phyloP scores from a whole-genome alignment of 148 eudicot species.

The Pharnaceum exiguum region DNA sequence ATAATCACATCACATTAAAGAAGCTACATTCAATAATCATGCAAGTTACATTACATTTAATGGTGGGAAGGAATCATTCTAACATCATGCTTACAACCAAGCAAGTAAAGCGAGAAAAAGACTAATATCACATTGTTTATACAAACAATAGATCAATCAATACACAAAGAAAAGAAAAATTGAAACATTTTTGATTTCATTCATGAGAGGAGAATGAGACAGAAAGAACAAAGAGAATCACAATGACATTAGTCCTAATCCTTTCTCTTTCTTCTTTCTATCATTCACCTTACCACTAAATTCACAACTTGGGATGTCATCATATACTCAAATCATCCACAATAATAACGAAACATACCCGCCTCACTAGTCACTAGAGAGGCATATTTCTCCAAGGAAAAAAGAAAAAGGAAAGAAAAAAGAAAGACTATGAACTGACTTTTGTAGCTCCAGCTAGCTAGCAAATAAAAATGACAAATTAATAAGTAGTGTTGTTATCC shows the following conservation, averaged over 20 bases:
- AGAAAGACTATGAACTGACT: too few relatives aligned
- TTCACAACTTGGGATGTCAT: not conserved
- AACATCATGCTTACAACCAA: too few relatives aligned
- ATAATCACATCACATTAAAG: too few relatives aligned
- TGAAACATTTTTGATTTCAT: not conserved
- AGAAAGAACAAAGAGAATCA: slow-evolving; percentile 18
- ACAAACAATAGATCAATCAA: not conserved
- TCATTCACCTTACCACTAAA: slow-evolving; percentile 7
- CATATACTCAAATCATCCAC: slow-evolving; percentile 6
- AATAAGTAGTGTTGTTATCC: not conserved
- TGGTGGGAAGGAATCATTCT: too few relatives aligned
- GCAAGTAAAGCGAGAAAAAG: too few relatives aligned
- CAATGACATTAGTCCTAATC: slow-evolving; percentile 6
- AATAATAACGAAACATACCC: too few relatives aligned
- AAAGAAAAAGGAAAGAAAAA: too few relatives aligned
- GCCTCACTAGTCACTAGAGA: not conserved
- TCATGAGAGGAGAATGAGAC: not conserved
- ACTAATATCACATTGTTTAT: too few relatives aligned
- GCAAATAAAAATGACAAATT: not conserved
- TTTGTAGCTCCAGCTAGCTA: not conserved
- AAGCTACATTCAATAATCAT: too few relatives aligned
- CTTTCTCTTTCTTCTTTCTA: slow-evolving; percentile 16
- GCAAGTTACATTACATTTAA: too few relatives aligned
- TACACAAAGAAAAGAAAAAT: not conserved
- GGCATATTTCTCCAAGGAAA: too few relatives aligned